Percentiles rank a stretch among this genome's conserved stretches.
Conservation (phyloP, 345 rosid genomes). For the Cardamine chenopodiifolia region DNA sequence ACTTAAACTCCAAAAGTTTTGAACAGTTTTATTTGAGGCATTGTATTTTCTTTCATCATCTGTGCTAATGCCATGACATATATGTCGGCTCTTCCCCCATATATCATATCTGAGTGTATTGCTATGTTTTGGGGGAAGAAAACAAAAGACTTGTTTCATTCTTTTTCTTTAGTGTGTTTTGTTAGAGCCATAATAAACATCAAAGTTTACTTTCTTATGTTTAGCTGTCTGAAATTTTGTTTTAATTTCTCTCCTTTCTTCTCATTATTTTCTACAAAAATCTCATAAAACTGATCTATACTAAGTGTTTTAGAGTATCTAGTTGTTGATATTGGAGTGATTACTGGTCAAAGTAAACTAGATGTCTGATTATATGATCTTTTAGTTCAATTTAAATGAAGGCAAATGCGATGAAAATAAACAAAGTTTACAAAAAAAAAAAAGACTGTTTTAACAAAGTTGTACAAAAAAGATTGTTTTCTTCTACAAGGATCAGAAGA, state of each 20-base stretch:
- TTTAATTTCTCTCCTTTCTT: neutral
- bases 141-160: slow-evolving; percentile 8
- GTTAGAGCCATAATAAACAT: slow-evolving; percentile 11
- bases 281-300: neutral
- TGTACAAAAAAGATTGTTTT: neutral
- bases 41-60: slow-evolving; percentile 23
- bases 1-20: slow-evolving; percentile 29
- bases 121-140: slow-evolving; percentile 21
- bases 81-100: neutral
- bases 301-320: neutral
- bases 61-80: slow-evolving; percentile 19
- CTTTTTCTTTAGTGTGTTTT: slow-evolving; percentile 20
- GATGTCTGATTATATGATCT: too few species aligned
- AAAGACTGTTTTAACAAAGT: too few species aligned
- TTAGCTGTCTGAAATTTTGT: neutral
- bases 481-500: neutral
- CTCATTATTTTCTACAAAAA: neutral
- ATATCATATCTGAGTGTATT: slow-evolving; percentile 27
- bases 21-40: slow-evolving; percentile 1
- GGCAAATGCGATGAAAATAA: neutral
- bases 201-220: neutral
- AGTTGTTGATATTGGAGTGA: slow-evolving; percentile 2
- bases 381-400: too few species aligned
- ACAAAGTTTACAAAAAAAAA: neutral
- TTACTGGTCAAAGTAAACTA: neutral